Base-by-base conservation (phyloP, 2,329 filamentous ascomycete genomes). In the Didymella exigua region DNA sequence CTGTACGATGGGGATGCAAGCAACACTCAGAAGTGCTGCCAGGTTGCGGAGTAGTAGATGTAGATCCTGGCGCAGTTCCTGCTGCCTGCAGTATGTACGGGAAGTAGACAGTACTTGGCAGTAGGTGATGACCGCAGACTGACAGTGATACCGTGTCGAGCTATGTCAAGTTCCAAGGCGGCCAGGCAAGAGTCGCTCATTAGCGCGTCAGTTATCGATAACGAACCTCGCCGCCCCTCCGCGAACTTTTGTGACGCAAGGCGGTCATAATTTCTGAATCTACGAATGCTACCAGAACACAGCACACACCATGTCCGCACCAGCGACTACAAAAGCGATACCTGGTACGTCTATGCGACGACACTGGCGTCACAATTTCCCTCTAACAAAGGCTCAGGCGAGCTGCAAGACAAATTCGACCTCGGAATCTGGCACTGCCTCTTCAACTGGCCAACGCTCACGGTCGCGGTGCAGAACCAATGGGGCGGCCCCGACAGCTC, bases 361-460 rank as follows among this genome's bases (percentile, higher is more conserved):
- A 38, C 4, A 13, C 21, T 31, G 14, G 48, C 24, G 0, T 1
- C 8, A 2, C 2, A 24, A 11, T 2, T 5, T 26, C 6, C 13
- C 4, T 1, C 34, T 69, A 47, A 70, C 48, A 13, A 13, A 1
- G 0, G 7, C 5, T 2, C 55, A 75, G 72, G 59, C 41, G 52
- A 71, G 36, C 54, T 63, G 19, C 67, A 73, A 55, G 56, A 56
- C 27, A 73, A 73, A 46, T 75, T 98, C 79, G 95, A 98, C 74
- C 88, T 95, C 69, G 89, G 86, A 71, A 89, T 97, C 66, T 91
- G 91, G 73, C 88, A 95, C 73, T 80, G 89, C 37, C 86, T 99
- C 62, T 87, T 93, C 79, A 85, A 90, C 70, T 99, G 95, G 95
- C 87, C 89, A 7, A 89, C 91, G 27, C 87, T 99, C 49, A 89